Percentiles rank a stretch among this genome's conserved stretches.
phyloP scores from a whole-genome alignment of 495 filamentous ascomycete genomes.

The Friedmanniomyces simplex region DNA sequence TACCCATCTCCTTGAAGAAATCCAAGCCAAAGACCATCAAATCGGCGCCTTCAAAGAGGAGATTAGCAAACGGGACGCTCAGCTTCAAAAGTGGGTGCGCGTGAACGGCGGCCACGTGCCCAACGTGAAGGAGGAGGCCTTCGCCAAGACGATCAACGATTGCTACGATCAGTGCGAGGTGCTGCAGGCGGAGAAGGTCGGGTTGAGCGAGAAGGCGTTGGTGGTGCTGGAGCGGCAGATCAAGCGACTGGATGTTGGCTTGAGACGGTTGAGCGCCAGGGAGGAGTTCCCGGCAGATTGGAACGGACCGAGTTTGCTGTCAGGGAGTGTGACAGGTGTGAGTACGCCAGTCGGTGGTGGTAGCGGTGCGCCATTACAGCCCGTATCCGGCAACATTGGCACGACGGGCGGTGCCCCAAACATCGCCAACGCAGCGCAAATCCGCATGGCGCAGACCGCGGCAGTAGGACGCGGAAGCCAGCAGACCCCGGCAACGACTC shows the following conservation, averaged over 20 bases:
- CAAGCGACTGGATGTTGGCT: constrained; percentile 73
- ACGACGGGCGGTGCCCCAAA: constrained; percentile 22
- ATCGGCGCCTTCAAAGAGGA: constrained; percentile 62
- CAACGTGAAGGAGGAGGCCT: constrained; percentile 79
- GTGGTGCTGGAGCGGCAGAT: constrained; percentile 77
- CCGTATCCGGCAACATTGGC: constrained; percentile 13
- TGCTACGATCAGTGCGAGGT: constrained; percentile 60
- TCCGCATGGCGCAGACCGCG: constrained; percentile 27
- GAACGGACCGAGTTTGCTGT: constrained; percentile 14
- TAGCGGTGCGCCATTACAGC: constrained; percentile 4
- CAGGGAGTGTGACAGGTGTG: constrained; percentile 29
- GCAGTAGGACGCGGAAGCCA: constrained; percentile 13
- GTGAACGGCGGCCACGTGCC: constrained; percentile 64
- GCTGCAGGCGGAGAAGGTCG: constrained; percentile 80
- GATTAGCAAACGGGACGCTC: constrained; percentile 67
- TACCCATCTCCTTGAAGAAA: constrained; percentile 85
- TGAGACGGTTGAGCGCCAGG: constrained; percentile 41
- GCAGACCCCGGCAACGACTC: constrained; percentile 47
- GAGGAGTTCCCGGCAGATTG: constrained; percentile 21
- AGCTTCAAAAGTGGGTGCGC: constrained; percentile 85
- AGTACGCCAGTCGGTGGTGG: constrained; percentile 31
- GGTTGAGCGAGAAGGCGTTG: constrained; percentile 65
- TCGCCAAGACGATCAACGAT: constrained; percentile 57
- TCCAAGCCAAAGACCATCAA: constrained; percentile 74
- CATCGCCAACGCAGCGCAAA: constrained; percentile 29